A percentile compares a stretch with the other conserved stretches of the same genome.
These are phyloP conservation scores for Eremomyces bilateralis DNA, from an alignment of 495 filamentous ascomycete species.

Conservation along the genomic window DNA sequence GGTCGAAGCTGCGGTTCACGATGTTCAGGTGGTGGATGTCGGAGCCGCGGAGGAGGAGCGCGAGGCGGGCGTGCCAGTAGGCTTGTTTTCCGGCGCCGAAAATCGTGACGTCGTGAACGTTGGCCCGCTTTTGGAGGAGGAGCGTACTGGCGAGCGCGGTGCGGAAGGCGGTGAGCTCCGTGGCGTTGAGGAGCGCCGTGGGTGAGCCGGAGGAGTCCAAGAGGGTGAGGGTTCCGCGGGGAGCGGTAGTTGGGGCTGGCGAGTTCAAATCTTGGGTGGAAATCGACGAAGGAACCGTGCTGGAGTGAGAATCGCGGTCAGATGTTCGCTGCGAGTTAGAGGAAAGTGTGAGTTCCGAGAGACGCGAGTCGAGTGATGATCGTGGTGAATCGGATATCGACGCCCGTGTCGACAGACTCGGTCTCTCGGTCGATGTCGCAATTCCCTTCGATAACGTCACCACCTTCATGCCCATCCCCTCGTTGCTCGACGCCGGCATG, in stretches of 20 bases:
- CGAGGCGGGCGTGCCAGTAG: constrained; percentile 78
- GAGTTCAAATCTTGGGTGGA: constrained; percentile 14
- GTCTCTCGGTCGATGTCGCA: constrained; percentile 1
- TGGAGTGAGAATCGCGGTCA: no score
- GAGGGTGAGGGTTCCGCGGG: constrained; percentile 59
- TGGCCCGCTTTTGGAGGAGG: constrained; percentile 45
- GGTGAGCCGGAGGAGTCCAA: constrained; percentile 45
- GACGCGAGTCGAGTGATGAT: constrained; percentile 13
- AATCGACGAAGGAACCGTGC: constrained; percentile 17
- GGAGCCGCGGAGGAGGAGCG: constrained; percentile 45
- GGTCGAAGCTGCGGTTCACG: constrained; percentile 50
- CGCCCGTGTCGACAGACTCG: not conserved
- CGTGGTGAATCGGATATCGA: no score
- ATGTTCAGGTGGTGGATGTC: constrained; percentile 62
- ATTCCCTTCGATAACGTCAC: constrained; percentile 23
- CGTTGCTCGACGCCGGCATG: constrained; percentile 58
- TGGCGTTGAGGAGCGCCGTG: constrained; percentile 61
- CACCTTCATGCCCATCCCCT: constrained; percentile 40
- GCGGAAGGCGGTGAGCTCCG: constrained; percentile 78
- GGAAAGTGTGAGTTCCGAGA: constrained; percentile 2
- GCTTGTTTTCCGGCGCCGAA: constrained; percentile 88
- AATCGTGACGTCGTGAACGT: constrained; percentile 50
- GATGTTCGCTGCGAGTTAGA: not conserved
- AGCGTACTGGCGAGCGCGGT: constrained; percentile 66
- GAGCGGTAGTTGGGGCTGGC: constrained; percentile 32